A percentile compares a stretch with the other conserved stretches of the same genome.
These are phyloP conservation scores for Begonia loranthoides DNA, from an alignment of 306 rosid species.

Conservation along the genomic window DNA sequence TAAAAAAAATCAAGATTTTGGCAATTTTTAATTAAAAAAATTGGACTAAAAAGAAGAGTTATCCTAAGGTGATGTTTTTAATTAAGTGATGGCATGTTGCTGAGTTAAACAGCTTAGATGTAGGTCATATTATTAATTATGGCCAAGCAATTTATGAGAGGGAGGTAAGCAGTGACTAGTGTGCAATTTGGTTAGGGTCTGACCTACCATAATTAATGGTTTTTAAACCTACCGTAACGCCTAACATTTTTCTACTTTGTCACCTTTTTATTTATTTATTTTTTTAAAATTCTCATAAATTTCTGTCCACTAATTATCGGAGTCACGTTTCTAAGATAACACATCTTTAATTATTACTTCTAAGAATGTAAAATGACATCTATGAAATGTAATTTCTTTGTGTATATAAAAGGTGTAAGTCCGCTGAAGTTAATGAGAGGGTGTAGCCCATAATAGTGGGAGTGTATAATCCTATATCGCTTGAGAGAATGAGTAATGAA, in stretches of 20 bases:
- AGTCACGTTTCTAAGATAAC: background rate
- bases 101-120: slow-evolving; percentile 32
- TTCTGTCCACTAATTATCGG: background rate
- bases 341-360: background rate
- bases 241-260: background rate
- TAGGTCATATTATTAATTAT: slow-evolving; percentile 30
- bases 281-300: background rate
- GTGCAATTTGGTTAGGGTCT: slow-evolving; percentile 52
- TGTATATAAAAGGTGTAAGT: too few species aligned
- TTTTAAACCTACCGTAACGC: slow-evolving; percentile 17
- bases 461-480: too few species aligned
- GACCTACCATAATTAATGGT: slow-evolving; percentile 77
- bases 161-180: slow-evolving; percentile 51
- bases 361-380: too few species aligned
- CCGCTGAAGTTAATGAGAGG: too few species aligned
- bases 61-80: background rate
- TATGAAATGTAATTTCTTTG: too few species aligned
- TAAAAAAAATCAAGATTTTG: too few species aligned
- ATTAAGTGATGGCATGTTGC: slow-evolving; percentile 39
- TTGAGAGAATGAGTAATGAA: too few species aligned
- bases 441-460: too few species aligned
- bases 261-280: too few species aligned
- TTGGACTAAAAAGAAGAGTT: background rate
- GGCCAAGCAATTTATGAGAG: slow-evolving; percentile 60
- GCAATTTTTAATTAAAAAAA: background rate